Conservation (phyloP, 805 yeast species). For the Candida nanaspora region DNA sequence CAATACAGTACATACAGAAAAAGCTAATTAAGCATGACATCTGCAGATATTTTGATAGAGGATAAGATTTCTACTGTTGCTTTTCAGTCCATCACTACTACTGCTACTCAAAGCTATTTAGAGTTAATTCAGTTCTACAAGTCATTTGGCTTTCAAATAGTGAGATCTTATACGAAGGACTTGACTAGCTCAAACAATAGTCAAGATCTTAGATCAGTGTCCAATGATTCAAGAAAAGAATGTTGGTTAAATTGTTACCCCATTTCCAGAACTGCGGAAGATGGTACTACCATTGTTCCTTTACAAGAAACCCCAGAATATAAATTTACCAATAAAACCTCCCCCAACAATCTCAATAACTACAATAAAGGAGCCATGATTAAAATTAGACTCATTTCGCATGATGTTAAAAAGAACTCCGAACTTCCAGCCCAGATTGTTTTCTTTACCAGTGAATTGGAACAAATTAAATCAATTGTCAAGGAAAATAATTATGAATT, state of each 20-base stretch:
- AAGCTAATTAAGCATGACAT: neutral
- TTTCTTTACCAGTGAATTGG: constrained; percentile 34
- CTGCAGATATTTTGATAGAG: neutral
- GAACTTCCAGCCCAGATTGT: constrained; percentile 30
- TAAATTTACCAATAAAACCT: constrained; percentile 1
- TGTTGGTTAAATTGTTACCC: constrained; percentile 71
- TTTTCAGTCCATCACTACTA: constrained; percentile 56
- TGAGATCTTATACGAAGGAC: constrained; percentile 54
- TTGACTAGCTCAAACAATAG: constrained; percentile 23
- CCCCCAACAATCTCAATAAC: constrained; percentile 2
- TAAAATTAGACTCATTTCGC: constrained; percentile 36
- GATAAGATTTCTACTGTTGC: constrained; percentile 26
- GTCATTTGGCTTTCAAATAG: constrained; percentile 51
- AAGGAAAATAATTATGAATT: constrained; percentile 11
- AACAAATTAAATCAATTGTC: constrained; percentile 14
- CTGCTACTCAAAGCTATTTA: constrained; percentile 37
- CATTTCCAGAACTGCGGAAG: constrained; percentile 17
- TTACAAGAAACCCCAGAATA: constrained; percentile 30
- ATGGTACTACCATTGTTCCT: constrained; percentile 17
- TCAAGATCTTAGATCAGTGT: constrained; percentile 41
- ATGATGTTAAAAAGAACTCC: constrained; percentile 26
- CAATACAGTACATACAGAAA: neutral
- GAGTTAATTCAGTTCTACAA: constrained; percentile 50
- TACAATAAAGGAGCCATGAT: constrained; percentile 36
- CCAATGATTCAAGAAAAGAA: constrained; percentile 61